Base-by-base conservation (phyloP, 805 yeast genomes). In the Barnettozyma vustinii region DNA sequence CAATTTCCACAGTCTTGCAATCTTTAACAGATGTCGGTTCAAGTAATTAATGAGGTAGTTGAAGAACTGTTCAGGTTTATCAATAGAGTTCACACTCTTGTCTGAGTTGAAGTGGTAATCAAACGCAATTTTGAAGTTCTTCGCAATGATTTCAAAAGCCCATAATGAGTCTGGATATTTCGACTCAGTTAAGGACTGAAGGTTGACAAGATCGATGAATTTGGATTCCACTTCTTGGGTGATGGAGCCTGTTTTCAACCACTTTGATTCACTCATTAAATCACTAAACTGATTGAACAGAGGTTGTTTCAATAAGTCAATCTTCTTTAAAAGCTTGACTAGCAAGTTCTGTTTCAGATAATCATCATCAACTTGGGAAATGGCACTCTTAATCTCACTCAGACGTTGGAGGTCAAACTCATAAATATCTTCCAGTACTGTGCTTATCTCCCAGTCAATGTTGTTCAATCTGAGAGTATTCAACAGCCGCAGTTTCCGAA, bases 41-140 rank as follows among this genome's bases (percentile, higher is more conserved):
- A 80, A 55, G 52, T 77, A 79, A 35, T 69, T 70, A 53, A 76
- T 74, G n/a, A 73, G 63, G 51, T 71, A 80, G 19, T 65, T 66
- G 51, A 77, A 71, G 30, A 80, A 78, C 67, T 78, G 70, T 56
- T 80, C 83, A 42, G 79, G 81, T 51, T 69, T 73, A 37, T 71
- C 74, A 47, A 72, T 63, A 50, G 72, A 70, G 58, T 68, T 75
- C 2, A 79, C 74, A 3, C 72, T 75, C 47, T 60, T 69, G 37
- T 65, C 59, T 5, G 66, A 61, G 48, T 73, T 71, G 63, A 80
- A 80, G 58, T 80, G 85, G 60, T 73, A 81, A 37, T 75, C 68
- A 58, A 80, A 81, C 45, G 83, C 69, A 7, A 70, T 58, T 15
- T 65, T 60, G 52, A 79, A 71, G 36, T 77, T 77, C 25, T 70